Evolutionary conservation across 139 green algal species (phyloP).

Genomic region (Coelastrella sp.): DNA sequence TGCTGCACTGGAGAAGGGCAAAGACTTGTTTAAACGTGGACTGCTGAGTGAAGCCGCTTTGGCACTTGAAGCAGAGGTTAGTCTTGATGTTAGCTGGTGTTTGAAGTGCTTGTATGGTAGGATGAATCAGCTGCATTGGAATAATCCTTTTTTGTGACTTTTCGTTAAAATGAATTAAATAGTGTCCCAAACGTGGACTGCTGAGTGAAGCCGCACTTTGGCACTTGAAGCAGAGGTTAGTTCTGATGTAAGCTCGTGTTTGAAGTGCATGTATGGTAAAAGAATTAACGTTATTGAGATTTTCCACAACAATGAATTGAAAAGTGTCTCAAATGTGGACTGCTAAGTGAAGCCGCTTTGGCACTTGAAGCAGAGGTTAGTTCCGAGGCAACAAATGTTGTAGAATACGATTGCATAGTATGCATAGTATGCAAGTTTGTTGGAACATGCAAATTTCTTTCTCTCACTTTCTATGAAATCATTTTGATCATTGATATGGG

Average conservation of each 20-base stretch:
- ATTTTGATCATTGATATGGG: not conserved
- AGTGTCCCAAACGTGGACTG: conserved; percentile 68
- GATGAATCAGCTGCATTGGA: not conserved
- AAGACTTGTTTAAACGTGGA: conserved; percentile 80
- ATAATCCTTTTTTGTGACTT: not conserved
- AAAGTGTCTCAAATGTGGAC: conserved; percentile 72
- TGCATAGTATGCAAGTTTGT: not conserved
- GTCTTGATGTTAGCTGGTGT: not conserved
- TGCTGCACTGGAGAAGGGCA: conserved; percentile 78
- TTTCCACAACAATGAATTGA: too few relatives aligned
- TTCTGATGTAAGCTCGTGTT: too few relatives aligned
- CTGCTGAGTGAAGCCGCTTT: conserved; percentile 93
- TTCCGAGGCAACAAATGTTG: too few relatives aligned
- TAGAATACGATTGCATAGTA: not conserved
- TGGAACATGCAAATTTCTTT: not conserved
- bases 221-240: conserved; percentile 95
- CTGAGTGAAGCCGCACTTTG: conserved; percentile 93
- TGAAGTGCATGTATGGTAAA: too few relatives aligned
- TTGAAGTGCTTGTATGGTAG: too few relatives aligned
- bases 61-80: conserved; percentile 95
- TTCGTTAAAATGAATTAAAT: too few relatives aligned
- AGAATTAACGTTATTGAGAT: too few relatives aligned
- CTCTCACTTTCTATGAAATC: not conserved
- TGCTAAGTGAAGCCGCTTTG: conserved; percentile 93
- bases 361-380: conserved; percentile 95